Evolutionary conservation across 371 early-diverging fungal species (phyloP), one percentile per base, ranked within the genome.

Genomic region (Lichtheimia hyalospora): DNA sequence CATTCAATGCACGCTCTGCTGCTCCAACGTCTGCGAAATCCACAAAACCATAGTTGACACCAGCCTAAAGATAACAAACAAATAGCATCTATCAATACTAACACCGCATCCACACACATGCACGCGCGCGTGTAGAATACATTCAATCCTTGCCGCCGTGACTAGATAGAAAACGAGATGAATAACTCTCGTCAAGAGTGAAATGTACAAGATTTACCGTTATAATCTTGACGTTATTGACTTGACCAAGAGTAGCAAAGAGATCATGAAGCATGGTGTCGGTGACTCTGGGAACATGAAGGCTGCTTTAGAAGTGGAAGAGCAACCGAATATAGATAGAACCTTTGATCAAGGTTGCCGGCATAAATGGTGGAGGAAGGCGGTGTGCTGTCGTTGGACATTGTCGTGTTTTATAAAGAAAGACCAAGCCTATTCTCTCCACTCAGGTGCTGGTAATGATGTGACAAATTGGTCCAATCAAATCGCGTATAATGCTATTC

Each of bases 11-110:
- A 53, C 69, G 63, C 48, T 91, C 90, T 24, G 96, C 96, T 46
- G 80, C 67, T 41, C 73, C 75, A 63, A 84, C 86, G 51, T 89
- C 89, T 48, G 64, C 72, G 80, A 89, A 92, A 66, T 94, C 95
- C 46, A 96, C 88, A 70, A 96, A 96, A 16, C 93, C 96, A 75
- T 92, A 96, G 78, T 89, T 92, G 56, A 90, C 73, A 39, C 87
- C 57, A 25, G 48, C 54, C 65, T 60, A 44, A 21, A 60, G 2
- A 24, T 20, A 42, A 0, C 18, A 34, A 34, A 34, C 34, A 34
- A 34, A 25, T 25, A 25, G 25, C 8, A 34, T 34, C 10, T 25
- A 34, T 34, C 34, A 34, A 34, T 34, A 34, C 34, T 34, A 34
- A 34, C 34, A 34, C 34, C 34, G 34, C 34, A 34, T 34, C 34